Conservation (phyloP, 805 yeast genomes). For the Lipomyces starkeyi region DNA sequence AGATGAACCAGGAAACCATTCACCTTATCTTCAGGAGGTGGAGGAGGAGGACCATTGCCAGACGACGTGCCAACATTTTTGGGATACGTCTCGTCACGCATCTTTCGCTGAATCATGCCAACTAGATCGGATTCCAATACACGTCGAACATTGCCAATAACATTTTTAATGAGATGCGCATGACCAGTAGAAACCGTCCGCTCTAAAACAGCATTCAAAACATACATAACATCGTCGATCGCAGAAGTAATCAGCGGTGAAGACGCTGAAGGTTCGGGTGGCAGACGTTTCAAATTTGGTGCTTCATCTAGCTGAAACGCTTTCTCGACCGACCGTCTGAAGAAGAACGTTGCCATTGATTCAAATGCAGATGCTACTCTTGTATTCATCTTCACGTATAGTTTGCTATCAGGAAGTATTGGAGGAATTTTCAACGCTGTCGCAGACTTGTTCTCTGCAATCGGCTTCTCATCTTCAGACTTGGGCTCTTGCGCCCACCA, state of each 20-base stretch:
- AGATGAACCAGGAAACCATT: constrained; percentile 64
- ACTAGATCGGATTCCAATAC: constrained; percentile 69
- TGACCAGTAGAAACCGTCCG: constrained; percentile 78
- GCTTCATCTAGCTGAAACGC: constrained; percentile 80
- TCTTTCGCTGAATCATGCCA: constrained; percentile 57
- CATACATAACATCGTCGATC: constrained; percentile 81
- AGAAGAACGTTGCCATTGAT: constrained; percentile 64
- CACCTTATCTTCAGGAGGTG: constrained; percentile 37
- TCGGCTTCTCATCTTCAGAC: constrained; percentile 2
- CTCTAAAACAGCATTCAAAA: constrained; percentile 69
- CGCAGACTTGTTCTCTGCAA: constrained; percentile 4
- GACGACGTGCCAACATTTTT: constrained; percentile 34
- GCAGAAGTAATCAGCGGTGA: constrained; percentile 66
- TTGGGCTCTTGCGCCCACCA: constrained; percentile 35
- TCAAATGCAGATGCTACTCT: constrained; percentile 69
- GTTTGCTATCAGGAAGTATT: constrained; percentile 60
- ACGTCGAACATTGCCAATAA: constrained; percentile 61
- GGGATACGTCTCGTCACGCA: constrained; percentile 53
- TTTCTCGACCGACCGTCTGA: constrained; percentile 79
- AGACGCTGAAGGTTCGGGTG: constrained; percentile 56
- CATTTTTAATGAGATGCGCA: constrained; percentile 56
- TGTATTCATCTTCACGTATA: constrained; percentile 59
- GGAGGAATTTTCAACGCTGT: constrained; percentile 51
- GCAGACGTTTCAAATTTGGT: constrained; percentile 58
- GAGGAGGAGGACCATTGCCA: constrained; percentile 19